Evolutionary conservation across 495 filamentous ascomycete species (phyloP), one percentile per base, ranked within the genome.

Genomic region (Schizothecium vesticola): DNA sequence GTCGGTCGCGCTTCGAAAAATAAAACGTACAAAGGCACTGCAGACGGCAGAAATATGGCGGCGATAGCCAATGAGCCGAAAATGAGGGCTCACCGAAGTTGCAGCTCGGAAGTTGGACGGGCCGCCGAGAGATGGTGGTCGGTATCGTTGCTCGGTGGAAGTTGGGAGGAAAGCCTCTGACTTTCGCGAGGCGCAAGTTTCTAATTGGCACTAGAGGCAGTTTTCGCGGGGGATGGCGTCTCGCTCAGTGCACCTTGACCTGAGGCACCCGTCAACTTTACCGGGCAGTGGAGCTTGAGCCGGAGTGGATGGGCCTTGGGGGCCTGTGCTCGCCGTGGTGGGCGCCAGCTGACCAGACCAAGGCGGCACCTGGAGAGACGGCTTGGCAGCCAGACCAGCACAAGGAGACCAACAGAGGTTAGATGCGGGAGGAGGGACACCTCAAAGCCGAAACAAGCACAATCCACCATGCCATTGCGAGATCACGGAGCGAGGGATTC

Each of bases 391-490:
- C 19, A n/a, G 43, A 43, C 43, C 36, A 51, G 43, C 43, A n/a
- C 33, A 43, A 43, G 31, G 33, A 43, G 33, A 51, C 43, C 43
- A 51, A 51, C 43, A 51, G 43, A 51, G 43, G 24, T 58, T 58
- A 56, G 43, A 65, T 25, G 26, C 25, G 43, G 61, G 10, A n/a
- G 26, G 63, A 56, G 59, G 33, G 26, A 22, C 16, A 29, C 21
- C 31, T 57, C 36, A 56, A 26, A 59, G 26, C 23, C 56, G 56
- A 25, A 36, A 59, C 43, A 59, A 31, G 13, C 22, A 64, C 23
- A 24, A 61, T 21, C 24, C 59, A 65, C 21, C 67, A 77, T 77
- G 75, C 70, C 65, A 74, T 72, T 74, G 71, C 61, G n/a, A 25
- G 63, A 55, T 59, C 28, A 70, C 59, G 57, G 57, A 23, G 21